A percentile compares a stretch with the other conserved stretches of the same genome.
Evolutionary conservation across 257 asterid genomes (phyloP).

Genomic region (Fraxinus americana): DNA sequence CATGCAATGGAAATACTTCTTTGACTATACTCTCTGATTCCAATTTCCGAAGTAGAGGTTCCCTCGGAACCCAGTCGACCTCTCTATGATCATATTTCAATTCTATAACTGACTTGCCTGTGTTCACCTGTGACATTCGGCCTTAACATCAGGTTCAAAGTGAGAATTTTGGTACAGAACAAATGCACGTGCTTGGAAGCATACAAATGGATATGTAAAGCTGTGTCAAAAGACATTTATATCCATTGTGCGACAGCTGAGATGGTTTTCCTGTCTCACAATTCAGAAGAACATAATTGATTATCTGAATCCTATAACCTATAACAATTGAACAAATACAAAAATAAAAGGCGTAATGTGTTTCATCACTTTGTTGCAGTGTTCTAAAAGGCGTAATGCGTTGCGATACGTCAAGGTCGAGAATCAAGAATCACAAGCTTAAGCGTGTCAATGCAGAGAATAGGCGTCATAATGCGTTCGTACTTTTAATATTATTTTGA

Average conservation of each 20-base stretch:
- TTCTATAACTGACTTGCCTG: constrained; percentile 36
- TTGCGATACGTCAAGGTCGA: too few relatives aligned
- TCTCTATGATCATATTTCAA: constrained; percentile 47
- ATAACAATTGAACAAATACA: neutral
- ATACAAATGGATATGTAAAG: neutral
- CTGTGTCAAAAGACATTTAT: neutral
- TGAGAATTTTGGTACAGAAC: neutral
- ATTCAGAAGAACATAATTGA: neutral
- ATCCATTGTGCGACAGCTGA: neutral
- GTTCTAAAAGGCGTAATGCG: too few relatives aligned
- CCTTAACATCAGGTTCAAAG: constrained; percentile 17
- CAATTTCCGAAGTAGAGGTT: constrained; percentile 60
- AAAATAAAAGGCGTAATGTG: too few relatives aligned
- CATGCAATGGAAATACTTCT: constrained; percentile 92
- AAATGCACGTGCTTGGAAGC: neutral
- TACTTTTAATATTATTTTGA: too few relatives aligned
- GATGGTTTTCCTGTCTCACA: neutral
- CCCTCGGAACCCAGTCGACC: constrained; percentile 68
- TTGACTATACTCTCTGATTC: constrained; percentile 62
- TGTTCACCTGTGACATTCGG: constrained; percentile 58
- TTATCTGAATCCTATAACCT: neutral
- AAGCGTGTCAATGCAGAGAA: too few relatives aligned
- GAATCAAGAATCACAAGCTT: too few relatives aligned
- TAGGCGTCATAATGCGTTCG: too few relatives aligned
- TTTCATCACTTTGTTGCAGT: too few relatives aligned